Conservation (phyloP, 495 filamentous ascomycete genomes). For the Aspergillus hancockii region DNA sequence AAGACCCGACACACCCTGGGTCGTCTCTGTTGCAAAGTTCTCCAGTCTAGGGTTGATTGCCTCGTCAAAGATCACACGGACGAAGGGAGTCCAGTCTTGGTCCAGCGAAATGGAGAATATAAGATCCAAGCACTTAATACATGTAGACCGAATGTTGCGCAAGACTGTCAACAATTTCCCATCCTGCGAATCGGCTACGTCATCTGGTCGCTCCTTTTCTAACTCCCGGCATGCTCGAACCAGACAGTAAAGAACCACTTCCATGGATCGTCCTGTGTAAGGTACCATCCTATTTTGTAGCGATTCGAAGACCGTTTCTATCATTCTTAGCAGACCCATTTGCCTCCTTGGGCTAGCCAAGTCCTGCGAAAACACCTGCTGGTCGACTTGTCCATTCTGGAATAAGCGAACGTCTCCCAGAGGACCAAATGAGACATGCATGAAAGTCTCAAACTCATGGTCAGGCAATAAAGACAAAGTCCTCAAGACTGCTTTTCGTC, state of each 20-base stretch:
- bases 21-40: slow-evolving; percentile 81
- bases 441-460: slow-evolving; percentile 72
- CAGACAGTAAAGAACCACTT: slow-evolving; percentile 77
- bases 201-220: slow-evolving; percentile 34
- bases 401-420: slow-evolving; percentile 60
- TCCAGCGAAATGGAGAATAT: slow-evolving; percentile 69
- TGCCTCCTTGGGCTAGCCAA: slow-evolving; percentile 71
- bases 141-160: slow-evolving; percentile 69
- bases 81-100: slow-evolving; percentile 70
- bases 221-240: slow-evolving; percentile 66
- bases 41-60: slow-evolving; percentile 74
- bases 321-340: slow-evolving; percentile 84
- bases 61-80: slow-evolving; percentile 68
- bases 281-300: slow-evolving; percentile 67
- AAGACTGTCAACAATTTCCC: slow-evolving; percentile 56
- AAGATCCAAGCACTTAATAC: slow-evolving; percentile 75
- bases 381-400: slow-evolving; percentile 50
- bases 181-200: slow-evolving; percentile 42
- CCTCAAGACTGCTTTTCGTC: slow-evolving; percentile 65
- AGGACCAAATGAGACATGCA: slow-evolving; percentile 77
- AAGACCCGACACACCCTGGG: slow-evolving; percentile 81
- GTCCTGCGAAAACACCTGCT: slow-evolving; percentile 51
- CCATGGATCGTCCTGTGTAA: slow-evolving; percentile 63
- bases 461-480: slow-evolving; percentile 60
- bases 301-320: slow-evolving; percentile 82